A percentile compares a stretch with the other conserved stretches of the same genome.
These are phyloP conservation scores for Talaromyces stipitatus DNA, from an alignment of 495 filamentous ascomycete genomes.

Conservation along the genomic window DNA sequence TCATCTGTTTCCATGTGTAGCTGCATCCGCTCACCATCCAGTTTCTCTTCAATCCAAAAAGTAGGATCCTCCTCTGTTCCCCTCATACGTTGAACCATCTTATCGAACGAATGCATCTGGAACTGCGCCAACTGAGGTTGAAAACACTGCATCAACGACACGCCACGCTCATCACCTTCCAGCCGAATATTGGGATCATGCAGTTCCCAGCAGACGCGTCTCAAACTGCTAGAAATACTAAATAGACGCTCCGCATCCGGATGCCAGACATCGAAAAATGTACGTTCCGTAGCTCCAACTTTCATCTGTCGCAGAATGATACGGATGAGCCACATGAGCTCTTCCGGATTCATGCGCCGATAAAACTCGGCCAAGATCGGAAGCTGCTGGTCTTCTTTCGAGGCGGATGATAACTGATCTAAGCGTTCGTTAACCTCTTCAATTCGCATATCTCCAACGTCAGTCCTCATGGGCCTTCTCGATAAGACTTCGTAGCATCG, in stretches of 20 bases:
- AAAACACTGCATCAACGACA: conserved; percentile 89
- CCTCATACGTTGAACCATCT: conserved; percentile 67
- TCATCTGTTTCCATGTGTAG: conserved; percentile 81
- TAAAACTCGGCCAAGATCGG: conserved; percentile 80
- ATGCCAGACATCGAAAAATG: conserved; percentile 87
- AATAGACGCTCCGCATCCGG: conserved; percentile 86
- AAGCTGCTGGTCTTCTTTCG: conserved; percentile 74
- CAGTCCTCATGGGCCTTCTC: conserved; percentile 71
- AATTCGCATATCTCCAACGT: conserved; percentile 71
- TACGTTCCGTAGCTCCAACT: conserved; percentile 92
- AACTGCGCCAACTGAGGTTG: conserved; percentile 96
- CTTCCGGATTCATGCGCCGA: conserved; percentile 82
- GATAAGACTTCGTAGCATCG: conserved; percentile 79
- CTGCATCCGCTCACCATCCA: conserved; percentile 96
- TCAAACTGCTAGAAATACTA: conserved; percentile 82
- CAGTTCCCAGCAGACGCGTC: conserved; percentile 93
- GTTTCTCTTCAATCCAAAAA: conserved; percentile 98
- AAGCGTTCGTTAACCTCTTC: conserved; percentile 84
- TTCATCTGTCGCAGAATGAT: conserved; percentile 97
- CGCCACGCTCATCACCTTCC: conserved; percentile 64
- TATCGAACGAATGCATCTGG: conserved; percentile 81
- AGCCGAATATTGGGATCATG: conserved; percentile 68
- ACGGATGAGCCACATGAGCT: conserved; percentile 88
- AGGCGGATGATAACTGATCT: conserved; percentile 66
- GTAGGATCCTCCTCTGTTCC: conserved; percentile 59